phyloP scores from a whole-genome alignment of 192 early-diverging fungal species.

The Coemansia sp. region DNA sequence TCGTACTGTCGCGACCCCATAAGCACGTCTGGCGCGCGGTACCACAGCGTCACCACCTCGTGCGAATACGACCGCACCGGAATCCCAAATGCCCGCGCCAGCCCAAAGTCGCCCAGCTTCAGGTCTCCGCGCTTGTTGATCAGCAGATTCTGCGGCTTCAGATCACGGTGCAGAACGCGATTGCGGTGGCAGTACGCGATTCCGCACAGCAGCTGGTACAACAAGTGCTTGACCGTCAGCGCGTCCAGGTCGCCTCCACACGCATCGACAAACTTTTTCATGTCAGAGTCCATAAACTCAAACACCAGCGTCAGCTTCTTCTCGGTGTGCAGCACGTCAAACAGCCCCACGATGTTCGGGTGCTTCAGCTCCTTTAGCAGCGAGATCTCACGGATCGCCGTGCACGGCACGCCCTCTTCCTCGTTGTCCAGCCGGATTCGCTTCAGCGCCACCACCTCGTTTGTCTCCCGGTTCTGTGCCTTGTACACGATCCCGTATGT shows the following conservation, averaged over 20 bases:
- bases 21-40: slow-evolving; percentile 83
- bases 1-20: slow-evolving; percentile 88
- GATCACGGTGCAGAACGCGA: slow-evolving; percentile 89
- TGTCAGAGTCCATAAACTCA: slow-evolving; percentile 97
- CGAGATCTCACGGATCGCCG: slow-evolving; percentile 80
- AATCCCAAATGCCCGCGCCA: slow-evolving; percentile 96
- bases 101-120: slow-evolving; percentile 91
- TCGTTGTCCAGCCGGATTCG: slow-evolving; percentile 88
- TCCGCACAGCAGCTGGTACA: slow-evolving; percentile 96
- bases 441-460: slow-evolving; percentile 97
- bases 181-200: slow-evolving; percentile 98
- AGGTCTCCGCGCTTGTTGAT: slow-evolving; percentile 91
- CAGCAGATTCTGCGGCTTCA: slow-evolving; percentile 89
- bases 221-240: slow-evolving; percentile 86
- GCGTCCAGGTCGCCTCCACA: slow-evolving; percentile 79
- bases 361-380: slow-evolving; percentile 81
- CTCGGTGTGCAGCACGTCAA: slow-evolving; percentile 97
- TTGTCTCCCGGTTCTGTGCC: slow-evolving; percentile 92
- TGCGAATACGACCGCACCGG: slow-evolving; percentile 84
- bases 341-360: slow-evolving; percentile 73
- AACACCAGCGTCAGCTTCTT: slow-evolving; percentile 98
- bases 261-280: slow-evolving; percentile 97
- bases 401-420: slow-evolving; percentile 78
- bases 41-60: slow-evolving; percentile 88
- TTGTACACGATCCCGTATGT: slow-evolving; percentile 99